Base-by-base conservation (phyloP, 768 basidiomycete genomes). In the Solioccasus polychromus region DNA sequence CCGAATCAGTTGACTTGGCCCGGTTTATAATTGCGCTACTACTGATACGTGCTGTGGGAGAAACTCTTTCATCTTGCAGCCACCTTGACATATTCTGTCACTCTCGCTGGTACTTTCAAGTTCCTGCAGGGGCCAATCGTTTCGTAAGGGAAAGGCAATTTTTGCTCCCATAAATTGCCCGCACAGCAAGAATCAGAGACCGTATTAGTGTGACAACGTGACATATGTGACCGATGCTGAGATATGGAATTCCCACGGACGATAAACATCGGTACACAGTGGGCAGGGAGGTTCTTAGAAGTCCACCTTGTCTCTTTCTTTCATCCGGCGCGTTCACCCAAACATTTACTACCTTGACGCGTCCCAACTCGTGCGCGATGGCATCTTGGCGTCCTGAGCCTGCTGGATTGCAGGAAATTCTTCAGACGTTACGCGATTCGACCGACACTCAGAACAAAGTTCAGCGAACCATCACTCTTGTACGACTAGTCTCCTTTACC, bases 401-500 rank as follows among this genome's bases (percentile, higher is more conserved):
- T 62, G 78, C 78, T 47, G 92, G 87, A 62, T 77, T 98, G 67
- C 83, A 89, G 68, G 92, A 96, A 77, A 90, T 98, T 67, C 73
- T 96, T 31, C 77, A 82, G 62, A 93, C 92, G 23, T 86, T 98
- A 68, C 87, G 85, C 69, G 86, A 93, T 59, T 94, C 94, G 9
- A 92, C 90, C 29, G 82, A 86, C 70, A 83, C 79, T 48, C 78
- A 85, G 60, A 76, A 80, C 57, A 78, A 83, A 20, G 70, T 75
- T 39, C 93, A 97, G 69, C 77, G 78, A 40, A 74, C 71, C 53
- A 93, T 94, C 64, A 92, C 92, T 44, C 80, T 85, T 74, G 93
- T 92, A 67, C 58, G 73, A 55, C 40, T 37, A 34, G 22, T 53
- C 52, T 52, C 52, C 42, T 42, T 47, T 39, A 20, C 47, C 31